A percentile compares a stretch with the other conserved stretches of the same genome.
These are phyloP conservation scores for Aphanomyces euteiches DNA, from an alignment of 352 stramenopile genomes.

Conservation along the genomic window DNA sequence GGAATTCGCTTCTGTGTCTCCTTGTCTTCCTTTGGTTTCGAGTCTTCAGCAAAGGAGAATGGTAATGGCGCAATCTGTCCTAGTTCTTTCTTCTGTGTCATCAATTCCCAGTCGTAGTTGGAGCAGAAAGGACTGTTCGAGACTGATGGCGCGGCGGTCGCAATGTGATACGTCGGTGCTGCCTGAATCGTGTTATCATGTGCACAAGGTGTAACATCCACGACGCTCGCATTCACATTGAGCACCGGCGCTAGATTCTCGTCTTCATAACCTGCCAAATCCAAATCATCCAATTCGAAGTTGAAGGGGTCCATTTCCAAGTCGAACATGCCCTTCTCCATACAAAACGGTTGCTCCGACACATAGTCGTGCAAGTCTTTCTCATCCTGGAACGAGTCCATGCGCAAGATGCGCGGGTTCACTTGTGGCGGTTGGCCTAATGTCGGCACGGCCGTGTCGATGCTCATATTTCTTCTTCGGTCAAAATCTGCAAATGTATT, in stretches of 20 bases:
- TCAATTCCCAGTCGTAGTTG: conserved; percentile 30
- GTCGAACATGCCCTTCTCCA: conserved; percentile 29
- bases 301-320: conserved; percentile 30
- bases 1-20: conserved; percentile 26
- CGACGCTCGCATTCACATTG: conserved; percentile 19
- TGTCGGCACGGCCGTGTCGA: conserved; percentile 1
- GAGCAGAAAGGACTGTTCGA: not conserved
- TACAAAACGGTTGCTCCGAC: conserved; percentile 13
- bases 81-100: conserved; percentile 16
- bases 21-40: not conserved
- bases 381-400: conserved; percentile 29
- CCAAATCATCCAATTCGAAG: conserved; percentile 27
- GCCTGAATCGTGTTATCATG: not conserved
- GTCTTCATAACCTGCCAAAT: conserved; percentile 18
- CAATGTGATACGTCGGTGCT: not conserved
- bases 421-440: conserved; percentile 12
- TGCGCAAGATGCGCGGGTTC: conserved; percentile 24
- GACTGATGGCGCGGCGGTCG: not conserved
- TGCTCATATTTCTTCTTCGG: conserved; percentile 26
- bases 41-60: not conserved
- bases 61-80: conserved; percentile 15
- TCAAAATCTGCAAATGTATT: conserved; percentile 28
- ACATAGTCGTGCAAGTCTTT: not conserved
- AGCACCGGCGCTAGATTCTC: not conserved
- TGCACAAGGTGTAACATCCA: not conserved